Conservation (phyloP, 2,329 filamentous ascomycete species). For the Exophiala dermatitidis region DNA sequence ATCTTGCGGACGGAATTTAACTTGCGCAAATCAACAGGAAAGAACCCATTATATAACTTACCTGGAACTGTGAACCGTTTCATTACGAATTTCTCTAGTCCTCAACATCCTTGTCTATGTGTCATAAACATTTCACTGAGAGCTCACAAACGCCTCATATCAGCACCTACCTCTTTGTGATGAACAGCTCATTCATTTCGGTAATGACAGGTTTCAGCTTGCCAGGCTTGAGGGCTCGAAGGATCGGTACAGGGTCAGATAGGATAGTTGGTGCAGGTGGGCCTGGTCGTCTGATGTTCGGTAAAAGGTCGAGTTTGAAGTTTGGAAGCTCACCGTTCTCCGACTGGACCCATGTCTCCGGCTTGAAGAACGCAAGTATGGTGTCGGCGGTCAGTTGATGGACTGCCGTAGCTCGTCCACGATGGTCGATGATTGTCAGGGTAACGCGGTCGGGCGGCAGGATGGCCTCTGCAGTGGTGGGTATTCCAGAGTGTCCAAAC, state of each 20-base stretch:
- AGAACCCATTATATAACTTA: no score
- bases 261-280: background rate
- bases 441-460: background rate
- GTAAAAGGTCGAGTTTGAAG: background rate
- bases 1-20: no score
- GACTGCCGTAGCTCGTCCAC: background rate
- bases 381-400: conserved; percentile 1
- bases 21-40: no score
- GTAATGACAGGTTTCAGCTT: conserved; percentile 2
- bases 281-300: background rate
- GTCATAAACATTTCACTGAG: background rate
- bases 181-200: conserved; percentile 4
- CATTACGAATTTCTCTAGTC: no score
- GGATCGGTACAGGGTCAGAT: conserved; percentile 1
- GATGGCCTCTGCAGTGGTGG: background rate
- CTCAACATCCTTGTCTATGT: background rate
- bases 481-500: conserved; percentile 1
- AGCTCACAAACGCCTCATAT: background rate
- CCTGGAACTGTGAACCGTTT: no score
- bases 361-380: conserved; percentile 4
- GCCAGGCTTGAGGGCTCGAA: background rate
- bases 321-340: background rate
- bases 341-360: background rate
- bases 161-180: background rate
- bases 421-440: background rate